Conservation (phyloP, 139 green algal genomes). For the Pleodorina starrii region DNA sequence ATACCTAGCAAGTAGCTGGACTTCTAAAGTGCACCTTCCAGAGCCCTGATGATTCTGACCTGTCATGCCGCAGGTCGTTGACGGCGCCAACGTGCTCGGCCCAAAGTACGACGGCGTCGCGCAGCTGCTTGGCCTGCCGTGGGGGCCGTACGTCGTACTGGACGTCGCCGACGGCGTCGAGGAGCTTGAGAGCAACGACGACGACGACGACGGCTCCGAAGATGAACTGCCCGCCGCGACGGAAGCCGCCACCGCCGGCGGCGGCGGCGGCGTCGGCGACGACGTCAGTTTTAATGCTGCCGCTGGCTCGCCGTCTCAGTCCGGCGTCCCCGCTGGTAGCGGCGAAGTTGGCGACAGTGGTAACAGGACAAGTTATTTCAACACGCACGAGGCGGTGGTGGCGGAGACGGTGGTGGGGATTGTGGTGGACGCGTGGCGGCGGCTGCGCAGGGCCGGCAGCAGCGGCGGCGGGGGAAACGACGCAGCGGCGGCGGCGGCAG, state of each 20-base stretch:
- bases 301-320: too few species aligned
- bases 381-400: background rate
- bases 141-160: background rate
- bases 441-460: background rate
- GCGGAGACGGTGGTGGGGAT: background rate
- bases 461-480: background rate
- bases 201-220: background rate
- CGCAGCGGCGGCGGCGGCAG: background rate
- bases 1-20: too few species aligned
- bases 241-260: background rate
- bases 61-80: slow-evolving; percentile 66
- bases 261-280: too few species aligned
- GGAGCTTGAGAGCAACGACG: background rate
- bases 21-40: too few species aligned
- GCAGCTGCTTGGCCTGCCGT: slow-evolving; percentile 30
- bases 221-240: background rate
- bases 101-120: slow-evolving; percentile 52
- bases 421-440: background rate
- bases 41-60: too few species aligned
- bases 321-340: too few species aligned
- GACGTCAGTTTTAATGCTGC: background rate
- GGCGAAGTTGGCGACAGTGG: too few species aligned
- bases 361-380: background rate
- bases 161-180: background rate
- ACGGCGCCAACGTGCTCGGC: slow-evolving; percentile 64